phyloP scores from a whole-genome alignment of 768 basidiomycete genomes.

The Hygrophorus russula region DNA sequence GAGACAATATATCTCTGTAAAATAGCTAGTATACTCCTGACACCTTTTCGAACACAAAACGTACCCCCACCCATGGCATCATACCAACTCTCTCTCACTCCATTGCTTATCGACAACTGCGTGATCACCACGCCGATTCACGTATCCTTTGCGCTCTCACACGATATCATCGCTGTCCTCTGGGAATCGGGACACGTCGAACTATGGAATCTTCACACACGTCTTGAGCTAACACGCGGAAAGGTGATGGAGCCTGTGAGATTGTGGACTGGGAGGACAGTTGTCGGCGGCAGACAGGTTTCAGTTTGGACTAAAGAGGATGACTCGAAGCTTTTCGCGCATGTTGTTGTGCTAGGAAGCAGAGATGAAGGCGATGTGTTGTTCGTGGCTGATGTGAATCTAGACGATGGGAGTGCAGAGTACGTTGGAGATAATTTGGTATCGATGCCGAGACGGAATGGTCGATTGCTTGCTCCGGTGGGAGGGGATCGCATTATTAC shows the following conservation, averaged over 20 bases:
- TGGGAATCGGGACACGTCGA: slow-evolving; percentile 63
- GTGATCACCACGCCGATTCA: slow-evolving; percentile 47
- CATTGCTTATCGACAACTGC: slow-evolving; percentile 10
- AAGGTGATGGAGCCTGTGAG: slow-evolving; percentile 48
- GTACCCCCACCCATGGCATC: slow-evolving; percentile 98
- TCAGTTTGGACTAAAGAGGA: slow-evolving; percentile 7
- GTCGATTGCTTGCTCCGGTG: slow-evolving; percentile 28
- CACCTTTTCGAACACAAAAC: slow-evolving; percentile 89
- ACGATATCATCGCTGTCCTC: slow-evolving; percentile 53
- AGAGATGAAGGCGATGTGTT: slow-evolving; percentile 19
- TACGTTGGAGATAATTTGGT: slow-evolving; percentile 9
- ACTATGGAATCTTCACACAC: slow-evolving; percentile 60
- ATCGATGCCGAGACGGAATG: slow-evolving; percentile 27
- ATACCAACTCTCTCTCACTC: slow-evolving; percentile 25
- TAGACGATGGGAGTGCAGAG: slow-evolving; percentile 9
- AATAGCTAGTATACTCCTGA: slow-evolving; percentile 66
- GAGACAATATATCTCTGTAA: background rate
- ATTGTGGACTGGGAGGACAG: slow-evolving; percentile 22
- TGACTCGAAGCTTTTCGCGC: slow-evolving; percentile 1
- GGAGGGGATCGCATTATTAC: slow-evolving; percentile 17
- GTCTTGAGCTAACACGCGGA: slow-evolving; percentile 41
- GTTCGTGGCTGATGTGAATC: slow-evolving; percentile 17
- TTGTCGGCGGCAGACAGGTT: slow-evolving; percentile 24
- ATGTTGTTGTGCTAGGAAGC: slow-evolving; percentile 29
- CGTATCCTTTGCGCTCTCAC: slow-evolving; percentile 43